Conservation (phyloP, 2,329 filamentous ascomycete species). For the Fusarium pseudonygamai region DNA sequence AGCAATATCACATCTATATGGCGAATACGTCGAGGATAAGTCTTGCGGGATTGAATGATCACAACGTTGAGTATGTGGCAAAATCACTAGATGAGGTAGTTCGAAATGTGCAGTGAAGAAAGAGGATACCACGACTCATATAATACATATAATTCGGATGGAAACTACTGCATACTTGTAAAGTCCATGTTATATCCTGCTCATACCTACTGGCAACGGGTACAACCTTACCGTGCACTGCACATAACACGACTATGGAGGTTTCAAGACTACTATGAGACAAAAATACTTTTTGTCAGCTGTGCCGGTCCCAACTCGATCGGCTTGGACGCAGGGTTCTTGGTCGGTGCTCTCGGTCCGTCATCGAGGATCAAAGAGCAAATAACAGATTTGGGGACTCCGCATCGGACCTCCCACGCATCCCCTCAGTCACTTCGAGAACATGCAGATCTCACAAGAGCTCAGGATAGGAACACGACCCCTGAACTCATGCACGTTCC, state of each 20-base stretch:
- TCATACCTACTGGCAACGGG: fast-evolving
- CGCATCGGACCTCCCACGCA: not conserved
- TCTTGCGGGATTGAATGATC: constrained; percentile 51
- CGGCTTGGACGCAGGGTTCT: not conserved
- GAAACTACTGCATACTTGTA: no score
- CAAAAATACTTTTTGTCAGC: not conserved
- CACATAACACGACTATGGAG: fast-evolving
- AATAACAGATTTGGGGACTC: not conserved
- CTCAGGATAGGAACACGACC: not conserved
- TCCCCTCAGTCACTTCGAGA: not conserved
- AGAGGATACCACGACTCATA: not conserved
- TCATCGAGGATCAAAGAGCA: not conserved
- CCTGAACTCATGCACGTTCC: not conserved
- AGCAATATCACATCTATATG: constrained; percentile 51
- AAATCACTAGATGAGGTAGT: constrained; percentile 30
- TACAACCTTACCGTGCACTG: fast-evolving
- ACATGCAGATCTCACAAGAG: not conserved
- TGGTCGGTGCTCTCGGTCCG: not conserved
- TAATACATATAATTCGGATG: fast-evolving
- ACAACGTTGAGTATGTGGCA: constrained; percentile 44
- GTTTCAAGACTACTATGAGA: no score
- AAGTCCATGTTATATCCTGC: fast-evolving
- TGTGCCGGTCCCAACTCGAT: fast-evolving
- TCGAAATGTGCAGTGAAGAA: not conserved
- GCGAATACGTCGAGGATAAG: constrained; percentile 51